Percentiles rank a stretch among this genome's conserved stretches.
Conservation (phyloP, 1,139 yeast genomes). For the Nakaseomyces kungkrabaensis region DNA sequence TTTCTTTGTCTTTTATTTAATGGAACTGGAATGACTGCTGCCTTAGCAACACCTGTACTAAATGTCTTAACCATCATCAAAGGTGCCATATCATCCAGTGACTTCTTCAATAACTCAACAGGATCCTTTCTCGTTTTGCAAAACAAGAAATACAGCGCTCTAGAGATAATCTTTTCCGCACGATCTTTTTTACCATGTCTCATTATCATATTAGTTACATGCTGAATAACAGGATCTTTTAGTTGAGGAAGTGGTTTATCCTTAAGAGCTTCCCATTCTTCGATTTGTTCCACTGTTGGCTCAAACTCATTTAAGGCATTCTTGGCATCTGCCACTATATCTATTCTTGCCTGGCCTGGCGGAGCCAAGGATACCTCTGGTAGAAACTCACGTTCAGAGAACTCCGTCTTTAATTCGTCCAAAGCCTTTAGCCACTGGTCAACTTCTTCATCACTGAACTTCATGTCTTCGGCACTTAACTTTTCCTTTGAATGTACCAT, state of each 20-base stretch:
- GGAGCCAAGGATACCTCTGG: slow-evolving; percentile 29
- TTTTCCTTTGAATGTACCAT: not conserved
- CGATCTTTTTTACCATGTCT: slow-evolving; percentile 79
- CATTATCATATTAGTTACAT: slow-evolving; percentile 82
- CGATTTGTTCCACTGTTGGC: slow-evolving; percentile 53
- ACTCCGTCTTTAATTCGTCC: slow-evolving; percentile 41
- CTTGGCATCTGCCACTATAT: slow-evolving; percentile 24
- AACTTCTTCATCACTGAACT: slow-evolving; percentile 42
- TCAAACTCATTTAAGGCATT: slow-evolving; percentile 34
- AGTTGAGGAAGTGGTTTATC: slow-evolving; percentile 50
- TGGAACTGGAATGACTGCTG: slow-evolving; percentile 72
- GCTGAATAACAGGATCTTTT: slow-evolving; percentile 62
- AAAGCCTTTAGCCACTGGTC: slow-evolving; percentile 61
- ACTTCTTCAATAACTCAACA: slow-evolving; percentile 57
- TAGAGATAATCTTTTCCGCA: slow-evolving; percentile 65
- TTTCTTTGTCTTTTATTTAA: slow-evolving; percentile 72
- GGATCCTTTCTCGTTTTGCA: slow-evolving; percentile 45
- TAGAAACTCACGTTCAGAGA: slow-evolving; percentile 30
- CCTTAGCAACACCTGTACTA: slow-evolving; percentile 81
- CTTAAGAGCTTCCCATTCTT: slow-evolving; percentile 42
- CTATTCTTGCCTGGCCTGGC: slow-evolving; percentile 37
- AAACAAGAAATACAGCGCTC: slow-evolving; percentile 67
- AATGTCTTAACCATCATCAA: slow-evolving; percentile 67
- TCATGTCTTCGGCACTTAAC: not conserved
- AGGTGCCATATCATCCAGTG: slow-evolving; percentile 80